Conservation (phyloP, 441 rosid genomes). For the Eutrema salsugineum region DNA sequence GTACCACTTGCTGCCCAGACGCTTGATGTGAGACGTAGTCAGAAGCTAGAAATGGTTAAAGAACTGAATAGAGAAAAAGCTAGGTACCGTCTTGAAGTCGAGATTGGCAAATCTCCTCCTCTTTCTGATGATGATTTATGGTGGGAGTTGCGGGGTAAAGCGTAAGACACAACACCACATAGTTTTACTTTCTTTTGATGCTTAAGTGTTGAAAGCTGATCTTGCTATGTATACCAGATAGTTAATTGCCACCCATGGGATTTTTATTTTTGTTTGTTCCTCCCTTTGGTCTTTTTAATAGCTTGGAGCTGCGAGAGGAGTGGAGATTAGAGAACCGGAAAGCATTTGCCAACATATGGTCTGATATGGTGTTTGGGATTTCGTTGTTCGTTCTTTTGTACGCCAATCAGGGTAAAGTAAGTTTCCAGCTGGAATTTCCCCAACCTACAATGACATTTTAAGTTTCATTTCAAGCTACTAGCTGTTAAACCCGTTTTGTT, state of each 20-base stretch:
- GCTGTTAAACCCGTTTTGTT: not conserved
- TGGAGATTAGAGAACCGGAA: constrained; percentile 84
- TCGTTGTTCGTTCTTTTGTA: constrained; percentile 70
- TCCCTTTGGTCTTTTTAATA: constrained; percentile 33
- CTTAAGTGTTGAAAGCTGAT: not conserved
- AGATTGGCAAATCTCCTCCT: constrained; percentile 94
- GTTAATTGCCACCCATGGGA: not conserved
- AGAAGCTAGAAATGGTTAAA: constrained; percentile 89
- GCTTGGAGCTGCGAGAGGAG: constrained; percentile 85
- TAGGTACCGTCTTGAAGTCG: constrained; percentile 77
- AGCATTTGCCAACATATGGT: constrained; percentile 95
- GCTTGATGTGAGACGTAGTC: constrained; percentile 79
- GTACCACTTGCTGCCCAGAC: constrained; percentile 93
- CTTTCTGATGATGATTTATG: constrained; percentile 90
- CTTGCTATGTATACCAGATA: not conserved
- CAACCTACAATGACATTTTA: not conserved
- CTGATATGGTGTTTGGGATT: constrained; percentile 88
- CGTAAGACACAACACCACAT: constrained; percentile 55
- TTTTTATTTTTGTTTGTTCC: not conserved
- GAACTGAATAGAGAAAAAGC: constrained; percentile 71
- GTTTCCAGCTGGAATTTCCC: constrained; percentile 15
- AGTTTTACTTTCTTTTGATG: not conserved
- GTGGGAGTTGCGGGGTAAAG: constrained; percentile 90
- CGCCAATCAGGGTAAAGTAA: constrained; percentile 85
- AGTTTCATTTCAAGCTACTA: not conserved